These are phyloP conservation scores for Calcarisporium arbuscula DNA, from an alignment of 2,329 filamentous ascomycete species.

Conservation along the genomic window DNA sequence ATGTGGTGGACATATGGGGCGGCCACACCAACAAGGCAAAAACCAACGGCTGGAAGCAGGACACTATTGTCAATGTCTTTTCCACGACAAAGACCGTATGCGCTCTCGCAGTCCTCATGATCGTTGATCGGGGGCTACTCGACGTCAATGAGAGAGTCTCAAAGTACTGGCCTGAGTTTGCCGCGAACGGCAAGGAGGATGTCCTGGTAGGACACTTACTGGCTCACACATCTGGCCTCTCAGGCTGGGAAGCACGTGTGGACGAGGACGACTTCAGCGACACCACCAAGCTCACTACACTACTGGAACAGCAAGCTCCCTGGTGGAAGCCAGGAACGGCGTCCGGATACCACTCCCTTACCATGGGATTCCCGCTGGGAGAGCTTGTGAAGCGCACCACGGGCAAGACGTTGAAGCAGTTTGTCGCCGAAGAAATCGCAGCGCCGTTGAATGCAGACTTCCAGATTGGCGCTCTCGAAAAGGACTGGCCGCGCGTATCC, in stretches of 20 bases:
- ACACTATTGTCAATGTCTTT: conserved; percentile 34
- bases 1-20: conserved; percentile 39
- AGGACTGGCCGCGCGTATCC: conserved; percentile 33
- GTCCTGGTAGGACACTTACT: conserved; percentile 33
- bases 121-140: conserved; percentile 32
- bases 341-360: conserved; percentile 34
- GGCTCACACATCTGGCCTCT: conserved; percentile 30
- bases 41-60: conserved; percentile 27
- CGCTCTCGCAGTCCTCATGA: conserved; percentile 29
- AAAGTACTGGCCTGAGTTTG: conserved; percentile 41
- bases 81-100: conserved; percentile 33
- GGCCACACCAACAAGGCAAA: conserved; percentile 25
- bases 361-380: conserved; percentile 34
- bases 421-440: conserved; percentile 29
- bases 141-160: conserved; percentile 29
- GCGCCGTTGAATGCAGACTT: conserved; percentile 38
- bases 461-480: conserved; percentile 34
- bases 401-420: conserved; percentile 35
- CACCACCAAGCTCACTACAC: conserved; percentile 17
- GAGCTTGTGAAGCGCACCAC: conserved; percentile 34
- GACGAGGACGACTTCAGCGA: conserved; percentile 27
- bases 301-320: conserved; percentile 32
- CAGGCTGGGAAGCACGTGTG: conserved; percentile 25
- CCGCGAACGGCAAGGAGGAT: conserved; percentile 31
- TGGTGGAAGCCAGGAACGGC: conserved; percentile 38